Percentiles rank a stretch among this genome's conserved stretches.
phyloP scores from a whole-genome alignment of 495 filamentous ascomycete species.

The Podospora didyma region DNA sequence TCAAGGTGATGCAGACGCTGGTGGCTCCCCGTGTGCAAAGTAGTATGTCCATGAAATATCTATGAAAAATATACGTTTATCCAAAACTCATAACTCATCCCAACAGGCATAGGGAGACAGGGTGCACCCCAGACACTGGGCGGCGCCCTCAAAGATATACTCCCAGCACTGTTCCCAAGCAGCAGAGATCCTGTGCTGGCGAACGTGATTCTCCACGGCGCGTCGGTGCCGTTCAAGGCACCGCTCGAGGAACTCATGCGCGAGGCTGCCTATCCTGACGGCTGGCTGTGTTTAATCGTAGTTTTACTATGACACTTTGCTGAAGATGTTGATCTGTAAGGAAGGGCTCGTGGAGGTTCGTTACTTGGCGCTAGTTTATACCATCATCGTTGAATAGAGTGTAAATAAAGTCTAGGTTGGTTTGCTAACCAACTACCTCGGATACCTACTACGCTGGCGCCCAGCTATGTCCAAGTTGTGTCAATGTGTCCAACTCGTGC shows the following conservation, averaged over 20 bases:
- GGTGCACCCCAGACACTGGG: conserved; percentile 69
- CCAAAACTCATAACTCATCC: neutral
- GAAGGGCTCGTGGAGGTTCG: neutral
- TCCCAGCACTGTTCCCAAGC: conserved; percentile 85
- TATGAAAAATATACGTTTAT: no score
- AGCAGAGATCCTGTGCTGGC: conserved; percentile 82
- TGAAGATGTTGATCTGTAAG: no score
- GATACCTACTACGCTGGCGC: no score
- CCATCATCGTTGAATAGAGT: no score
- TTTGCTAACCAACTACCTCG: no score
- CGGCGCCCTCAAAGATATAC: conserved; percentile 65
- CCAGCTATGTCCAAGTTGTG: no score
- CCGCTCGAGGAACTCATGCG: conserved; percentile 82
- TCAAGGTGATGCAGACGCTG: conserved; percentile 68
- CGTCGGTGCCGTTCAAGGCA: conserved; percentile 73
- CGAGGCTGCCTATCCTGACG: conserved; percentile 82
- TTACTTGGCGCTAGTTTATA: neutral
- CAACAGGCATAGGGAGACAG: conserved; percentile 13
- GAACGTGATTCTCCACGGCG: conserved; percentile 86
- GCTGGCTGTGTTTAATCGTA: conserved; percentile 83
- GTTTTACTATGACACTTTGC: conserved; percentile 72
- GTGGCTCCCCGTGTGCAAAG: conserved; percentile 45
- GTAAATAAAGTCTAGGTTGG: no score
- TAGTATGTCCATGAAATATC: conserved; percentile 28
- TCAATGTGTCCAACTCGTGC: no score